Percentiles rank a stretch among this genome's conserved stretches.
Conservation (phyloP, 2,329 filamentous ascomycete genomes). For the Emmonsiellopsis sp. region DNA sequence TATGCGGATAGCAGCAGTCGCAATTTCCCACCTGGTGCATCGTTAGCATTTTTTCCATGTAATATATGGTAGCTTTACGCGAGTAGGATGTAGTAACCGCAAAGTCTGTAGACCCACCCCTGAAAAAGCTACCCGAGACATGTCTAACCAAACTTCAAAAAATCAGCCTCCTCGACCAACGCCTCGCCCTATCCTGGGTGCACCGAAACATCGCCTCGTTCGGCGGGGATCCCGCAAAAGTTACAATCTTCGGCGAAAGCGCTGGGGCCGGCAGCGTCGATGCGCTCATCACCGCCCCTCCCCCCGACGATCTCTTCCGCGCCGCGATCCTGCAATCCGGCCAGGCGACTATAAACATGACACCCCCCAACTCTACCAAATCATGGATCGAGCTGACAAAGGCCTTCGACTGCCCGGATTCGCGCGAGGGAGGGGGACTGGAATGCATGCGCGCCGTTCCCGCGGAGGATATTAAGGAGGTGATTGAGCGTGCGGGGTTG, state of each 20-base stretch:
- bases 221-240: constrained; percentile 31
- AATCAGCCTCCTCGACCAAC: constrained; percentile 15
- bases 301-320: constrained; percentile 16
- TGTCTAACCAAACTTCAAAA: constrained; percentile 9
- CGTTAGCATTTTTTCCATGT: too few relatives aligned
- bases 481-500: constrained; percentile 11
- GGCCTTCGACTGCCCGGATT: constrained; percentile 6
- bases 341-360: constrained; percentile 5
- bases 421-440: constrained; percentile 3
- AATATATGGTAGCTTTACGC: too few relatives aligned
- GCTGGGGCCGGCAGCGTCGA: constrained; percentile 34
- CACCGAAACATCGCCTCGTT: neutral
- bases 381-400: constrained; percentile 10
- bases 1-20: too few relatives aligned
- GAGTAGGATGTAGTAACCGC: too few relatives aligned
- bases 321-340: constrained; percentile 21
- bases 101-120: too few relatives aligned
- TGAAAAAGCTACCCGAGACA: too few relatives aligned
- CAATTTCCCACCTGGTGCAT: too few relatives aligned
- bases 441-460: constrained; percentile 13
- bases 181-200: constrained; percentile 14
- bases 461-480: constrained; percentile 11
- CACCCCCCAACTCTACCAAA: neutral
- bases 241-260: constrained; percentile 35
- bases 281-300: constrained; percentile 14